Conservation (phyloP, 2,329 filamentous ascomycete genomes). For the Aspergillus tubingensis region DNA sequence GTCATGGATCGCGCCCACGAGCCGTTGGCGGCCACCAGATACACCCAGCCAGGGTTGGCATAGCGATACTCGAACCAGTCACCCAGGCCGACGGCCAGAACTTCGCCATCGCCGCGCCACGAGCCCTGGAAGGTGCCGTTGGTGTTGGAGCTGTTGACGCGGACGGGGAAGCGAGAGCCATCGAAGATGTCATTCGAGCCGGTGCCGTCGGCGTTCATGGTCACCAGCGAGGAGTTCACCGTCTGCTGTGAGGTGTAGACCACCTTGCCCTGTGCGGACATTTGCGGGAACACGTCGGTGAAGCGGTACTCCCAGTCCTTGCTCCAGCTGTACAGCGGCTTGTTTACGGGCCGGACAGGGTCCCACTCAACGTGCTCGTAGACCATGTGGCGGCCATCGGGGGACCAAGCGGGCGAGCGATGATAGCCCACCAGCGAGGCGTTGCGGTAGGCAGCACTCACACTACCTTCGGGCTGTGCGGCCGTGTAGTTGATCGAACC, state of each 20-base stretch:
- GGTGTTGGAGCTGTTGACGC: background rate
- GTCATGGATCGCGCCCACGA: slow-evolving; percentile 35
- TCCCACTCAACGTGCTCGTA: slow-evolving; percentile 30
- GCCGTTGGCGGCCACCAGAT: slow-evolving; percentile 19
- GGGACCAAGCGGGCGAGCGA: slow-evolving; percentile 36
- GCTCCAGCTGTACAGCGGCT: slow-evolving; percentile 42
- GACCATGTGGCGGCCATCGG: slow-evolving; percentile 30
- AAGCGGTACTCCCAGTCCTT: slow-evolving; percentile 46
- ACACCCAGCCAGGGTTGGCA: background rate
- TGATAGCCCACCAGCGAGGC: background rate
- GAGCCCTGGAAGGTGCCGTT: slow-evolving; percentile 32
- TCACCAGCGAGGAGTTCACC: slow-evolving; percentile 35
- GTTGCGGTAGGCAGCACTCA: background rate
- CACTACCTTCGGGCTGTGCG: background rate
- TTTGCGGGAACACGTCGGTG: slow-evolving; percentile 46
- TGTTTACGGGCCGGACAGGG: slow-evolving; percentile 26
- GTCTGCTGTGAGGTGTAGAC: slow-evolving; percentile 31
- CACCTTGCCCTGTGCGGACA: background rate
- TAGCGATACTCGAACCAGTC: slow-evolving; percentile 43
- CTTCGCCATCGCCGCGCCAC: slow-evolving; percentile 41
- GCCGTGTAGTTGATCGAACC: background rate
- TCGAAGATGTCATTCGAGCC: slow-evolving; percentile 19
- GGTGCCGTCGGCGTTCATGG: slow-evolving; percentile 25
- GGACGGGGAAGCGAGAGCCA: background rate
- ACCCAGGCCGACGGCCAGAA: slow-evolving; percentile 44